Evolutionary conservation across 768 basidiomycete species (phyloP).

Genomic region (Fibroporia radiculosa): DNA sequence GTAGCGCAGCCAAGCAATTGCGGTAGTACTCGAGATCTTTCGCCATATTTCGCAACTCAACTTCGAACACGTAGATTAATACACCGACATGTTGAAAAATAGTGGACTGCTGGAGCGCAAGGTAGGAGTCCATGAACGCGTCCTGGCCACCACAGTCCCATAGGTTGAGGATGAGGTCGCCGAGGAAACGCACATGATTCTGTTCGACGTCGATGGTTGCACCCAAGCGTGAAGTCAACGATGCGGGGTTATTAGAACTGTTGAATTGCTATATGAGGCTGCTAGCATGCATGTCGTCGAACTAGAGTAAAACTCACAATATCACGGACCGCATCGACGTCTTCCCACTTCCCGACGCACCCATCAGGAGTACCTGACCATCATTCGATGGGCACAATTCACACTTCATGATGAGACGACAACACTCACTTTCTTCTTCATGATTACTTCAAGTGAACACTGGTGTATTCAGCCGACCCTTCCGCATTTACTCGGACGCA

Average conservation of each 20-base stretch:
- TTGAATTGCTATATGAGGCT: slow-evolving; percentile 9
- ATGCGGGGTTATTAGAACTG: slow-evolving; percentile 92
- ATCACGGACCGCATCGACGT: slow-evolving; percentile 99
- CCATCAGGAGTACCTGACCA: slow-evolving; percentile 98
- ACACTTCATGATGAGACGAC: too few relatives aligned
- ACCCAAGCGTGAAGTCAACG: slow-evolving; percentile 82
- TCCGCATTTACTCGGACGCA: not conserved
- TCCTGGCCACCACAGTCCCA: slow-evolving; percentile 99
- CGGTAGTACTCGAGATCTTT: slow-evolving; percentile 91
- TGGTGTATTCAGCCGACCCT: not conserved
- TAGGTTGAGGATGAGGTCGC: slow-evolving; percentile 89
- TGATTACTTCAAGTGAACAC: not conserved
- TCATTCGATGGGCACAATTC: too few relatives aligned
- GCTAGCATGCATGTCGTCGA: not conserved
- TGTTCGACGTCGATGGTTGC: slow-evolving; percentile 98
- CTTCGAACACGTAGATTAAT: slow-evolving; percentile 98
- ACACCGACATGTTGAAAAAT: slow-evolving; percentile 97
- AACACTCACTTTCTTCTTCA: slow-evolving; percentile 57
- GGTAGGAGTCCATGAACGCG: slow-evolving; percentile 95
- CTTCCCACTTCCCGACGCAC: slow-evolving; percentile 89
- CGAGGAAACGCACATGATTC: slow-evolving; percentile 94
- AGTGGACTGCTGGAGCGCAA: slow-evolving; percentile 83
- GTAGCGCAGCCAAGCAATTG: slow-evolving; percentile 80
- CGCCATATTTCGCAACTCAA: slow-evolving; percentile 74
- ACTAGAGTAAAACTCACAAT: slow-evolving; percentile 58